Conservation (phyloP, 345 rosid genomes). For the Limnanthes douglasii region DNA sequence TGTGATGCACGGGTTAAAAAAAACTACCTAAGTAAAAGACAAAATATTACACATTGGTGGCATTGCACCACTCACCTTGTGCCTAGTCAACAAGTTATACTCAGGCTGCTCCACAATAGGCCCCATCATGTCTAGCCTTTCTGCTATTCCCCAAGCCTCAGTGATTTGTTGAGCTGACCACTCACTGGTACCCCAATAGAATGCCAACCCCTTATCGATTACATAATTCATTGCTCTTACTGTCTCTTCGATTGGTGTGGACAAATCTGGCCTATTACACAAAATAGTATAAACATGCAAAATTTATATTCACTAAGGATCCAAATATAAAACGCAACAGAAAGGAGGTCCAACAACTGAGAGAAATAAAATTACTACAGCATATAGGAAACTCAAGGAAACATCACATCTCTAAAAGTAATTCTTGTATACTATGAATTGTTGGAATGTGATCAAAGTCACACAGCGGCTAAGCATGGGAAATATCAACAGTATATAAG, state of each 20-base stretch:
- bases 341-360: no score
- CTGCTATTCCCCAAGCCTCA: constrained; percentile 90
- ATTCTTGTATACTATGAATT: no score
- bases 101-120: constrained; percentile 98
- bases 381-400: no score
- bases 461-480: no score
- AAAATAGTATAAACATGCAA: no score
- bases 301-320: no score
- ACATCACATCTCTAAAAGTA: no score
- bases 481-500: no score
- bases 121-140: constrained; percentile 75
- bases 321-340: no score
- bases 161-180: constrained; percentile 98
- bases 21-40: not conserved
- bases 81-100: constrained; percentile 79
- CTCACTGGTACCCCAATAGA: constrained; percentile 99
- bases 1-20: not conserved
- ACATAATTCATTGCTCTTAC: constrained; percentile 94
- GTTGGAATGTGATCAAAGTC: no score
- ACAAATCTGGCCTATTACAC: constrained; percentile 58
- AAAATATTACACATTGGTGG: not conserved
- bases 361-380: no score
- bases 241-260: constrained; percentile 90
- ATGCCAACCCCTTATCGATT: constrained; percentile 97
- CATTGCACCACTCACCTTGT: constrained; percentile 33